Base-by-base conservation (phyloP, 371 early-diverging fungal genomes). In the Mucor plumbeus region DNA sequence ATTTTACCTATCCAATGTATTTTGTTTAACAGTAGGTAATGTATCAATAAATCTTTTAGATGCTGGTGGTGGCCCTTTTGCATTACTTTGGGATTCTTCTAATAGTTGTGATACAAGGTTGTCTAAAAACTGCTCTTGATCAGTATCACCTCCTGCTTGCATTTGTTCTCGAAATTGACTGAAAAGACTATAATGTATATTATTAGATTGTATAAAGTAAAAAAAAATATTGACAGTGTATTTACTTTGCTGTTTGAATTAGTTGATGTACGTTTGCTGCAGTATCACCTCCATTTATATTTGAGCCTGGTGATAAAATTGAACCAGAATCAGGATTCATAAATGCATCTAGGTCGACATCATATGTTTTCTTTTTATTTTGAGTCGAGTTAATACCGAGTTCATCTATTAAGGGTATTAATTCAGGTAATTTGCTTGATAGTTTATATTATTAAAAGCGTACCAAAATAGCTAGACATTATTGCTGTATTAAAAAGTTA, bases 61-160 rank as follows among this genome's bases (percentile, higher is more conserved):
- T 4, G 84, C 84, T 19, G 84, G 84, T 60, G 84, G 84, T n/a
- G 84, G 84, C 0, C 84, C 84, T 48, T 84, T 84, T 14, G 74
- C 77, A 54, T 79, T 65, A 35, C 63, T 71, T 40, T 84, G 81
- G 15, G 84, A 79, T 63, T 84, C 84, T 66, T 84, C 84, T 11
- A 84, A 62, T 34, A 84, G 59, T 35, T 84, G 84, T 6, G 81
- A 76, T 8, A 84, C 81, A 4, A 84, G 58, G 64, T 84, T 69
- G 43, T 84, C 84, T 39, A 84, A 56, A 50, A 84, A 84, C 33
- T 75, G 69, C 57, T 84, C 80, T 47, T 84, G 81, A 55, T 79
- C 74, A 19, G 33, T 64, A 68, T 83, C 77, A 1, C 80, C 81
- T 33, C 67, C 67, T n/a, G 63, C 66, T 53, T 75, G 77, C 76